A percentile compares a stretch with the other conserved stretches of the same genome.
phyloP scores from a whole-genome alignment of 2,329 filamentous ascomycete species.

The Ophiostoma fasciatum region DNA sequence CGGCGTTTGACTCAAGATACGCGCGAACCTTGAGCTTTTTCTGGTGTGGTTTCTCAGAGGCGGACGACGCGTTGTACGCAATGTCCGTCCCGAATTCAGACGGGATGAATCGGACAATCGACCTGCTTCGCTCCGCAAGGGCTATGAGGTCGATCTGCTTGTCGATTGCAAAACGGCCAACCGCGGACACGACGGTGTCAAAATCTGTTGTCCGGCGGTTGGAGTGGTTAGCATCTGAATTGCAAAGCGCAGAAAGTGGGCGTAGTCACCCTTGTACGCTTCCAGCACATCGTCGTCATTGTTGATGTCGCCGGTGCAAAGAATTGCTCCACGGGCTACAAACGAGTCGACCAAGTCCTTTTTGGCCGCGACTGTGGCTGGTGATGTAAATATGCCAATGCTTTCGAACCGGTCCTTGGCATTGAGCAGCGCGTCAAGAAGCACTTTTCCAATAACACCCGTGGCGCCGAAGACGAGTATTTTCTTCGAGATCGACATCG shows the following conservation, averaged over 20 bases:
- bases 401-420: constrained; percentile 19
- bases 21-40: constrained; percentile 10
- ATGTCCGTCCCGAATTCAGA: constrained; percentile 10
- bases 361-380: constrained; percentile 3
- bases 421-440: constrained; percentile 17
- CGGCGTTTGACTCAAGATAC: constrained; percentile 1
- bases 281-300: constrained; percentile 5
- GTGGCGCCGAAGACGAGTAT: constrained; percentile 21
- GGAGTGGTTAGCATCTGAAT: too few species aligned
- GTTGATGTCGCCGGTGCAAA: constrained; percentile 5
- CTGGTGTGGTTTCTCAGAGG: constrained; percentile 8
- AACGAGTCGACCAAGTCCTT: constrained; percentile 3
- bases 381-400: constrained; percentile 34
- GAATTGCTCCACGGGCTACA: not conserved
- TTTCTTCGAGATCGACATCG: too few species aligned
- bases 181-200: constrained; percentile 9
- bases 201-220: too few species aligned
- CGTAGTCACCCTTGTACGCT: constrained; percentile 4
- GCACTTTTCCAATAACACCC: constrained; percentile 21
- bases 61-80: constrained; percentile 5
- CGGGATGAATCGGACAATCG: constrained; percentile 33
- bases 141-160: constrained; percentile 8
- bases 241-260: too few species aligned
- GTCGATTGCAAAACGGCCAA: constrained; percentile 9
- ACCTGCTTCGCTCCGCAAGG: constrained; percentile 28